Evolutionary conservation across 2,329 filamentous ascomycete species (phyloP), one percentile per base, ranked within the genome.

Genomic region (Pseudogymnoascus sp.): DNA sequence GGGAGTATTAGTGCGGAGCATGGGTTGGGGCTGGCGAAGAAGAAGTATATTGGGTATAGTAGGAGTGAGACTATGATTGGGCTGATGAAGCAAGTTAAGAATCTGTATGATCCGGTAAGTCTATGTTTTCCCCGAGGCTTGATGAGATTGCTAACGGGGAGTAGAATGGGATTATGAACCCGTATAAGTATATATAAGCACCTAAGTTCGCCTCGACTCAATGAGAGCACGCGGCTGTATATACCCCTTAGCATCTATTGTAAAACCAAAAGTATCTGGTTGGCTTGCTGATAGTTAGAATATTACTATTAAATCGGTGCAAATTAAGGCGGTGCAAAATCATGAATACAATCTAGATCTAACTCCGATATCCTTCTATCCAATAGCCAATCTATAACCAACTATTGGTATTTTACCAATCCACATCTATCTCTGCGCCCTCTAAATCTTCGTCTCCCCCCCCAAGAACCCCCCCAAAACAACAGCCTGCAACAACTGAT

Each of bases 1-100:
- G 95, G 95, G 65, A 97, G 92, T 75, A 97, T 99, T 76, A 96
- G 92, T 72, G 95, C 95, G 59, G 95, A 99, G 78, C 95, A 99
- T 74, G 95, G 95, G 3, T 78, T 99, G 41, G 95, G 95, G 14
- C 78, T 99, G 66, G 91, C 93, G 59, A 99, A 99, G 87, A 96
- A 96, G 81, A 89, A 91, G 64, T 99, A 88, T 73, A 91, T 99
- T 74, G 88, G 90, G 31, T 97, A 97, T 78, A 96, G 91, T 78
- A 86, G 91, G 71, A 93, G 88, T 72, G 88, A 92, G 63, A 93
- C 87, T 12, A 95, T 93, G 85, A 81, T 99, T 68, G 85, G 81
- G 67, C 74, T 99, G 74, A 99, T 99, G 95, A 93, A 89, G 81
- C 89, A 96, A 78, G 86, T 97, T 74, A 99, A 99, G 83, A 83